A percentile compares a stretch with the other conserved stretches of the same genome.
These are phyloP conservation scores for Fusarium tuaranense DNA, from an alignment of 2,329 filamentous ascomycete species.

Conservation along the genomic window DNA sequence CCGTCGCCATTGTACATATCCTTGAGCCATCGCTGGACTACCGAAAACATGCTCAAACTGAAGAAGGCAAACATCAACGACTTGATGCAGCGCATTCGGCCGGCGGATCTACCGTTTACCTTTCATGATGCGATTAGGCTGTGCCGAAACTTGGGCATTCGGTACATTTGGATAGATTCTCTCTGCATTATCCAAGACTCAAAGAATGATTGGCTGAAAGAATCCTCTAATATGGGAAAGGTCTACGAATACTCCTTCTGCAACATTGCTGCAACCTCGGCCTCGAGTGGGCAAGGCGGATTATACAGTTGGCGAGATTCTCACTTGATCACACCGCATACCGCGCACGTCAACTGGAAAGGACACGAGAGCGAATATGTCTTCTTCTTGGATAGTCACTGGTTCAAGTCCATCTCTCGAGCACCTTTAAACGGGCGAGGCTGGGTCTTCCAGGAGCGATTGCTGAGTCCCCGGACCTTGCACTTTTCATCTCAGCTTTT, in stretches of 20 bases:
- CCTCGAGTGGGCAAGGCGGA: background rate
- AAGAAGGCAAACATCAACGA: background rate
- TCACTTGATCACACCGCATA: background rate
- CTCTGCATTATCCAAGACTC: background rate
- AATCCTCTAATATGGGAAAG: background rate
- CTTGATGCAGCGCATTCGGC: background rate
- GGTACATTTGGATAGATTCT: background rate
- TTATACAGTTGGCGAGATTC: background rate
- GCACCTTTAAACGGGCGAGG: background rate
- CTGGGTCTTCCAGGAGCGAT: background rate
- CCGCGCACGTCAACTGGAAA: background rate
- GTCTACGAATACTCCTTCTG: background rate
- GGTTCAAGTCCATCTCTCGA: background rate
- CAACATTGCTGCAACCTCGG: background rate
- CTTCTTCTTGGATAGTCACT: background rate
- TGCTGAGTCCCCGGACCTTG: background rate
- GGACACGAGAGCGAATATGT: background rate
- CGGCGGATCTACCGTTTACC: background rate
- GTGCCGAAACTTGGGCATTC: background rate
- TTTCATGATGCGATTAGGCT: background rate
- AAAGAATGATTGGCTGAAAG: background rate
- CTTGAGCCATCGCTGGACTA: background rate
- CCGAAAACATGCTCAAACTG: background rate
- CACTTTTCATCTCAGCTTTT: background rate
- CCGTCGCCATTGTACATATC: background rate